Evolutionary conservation across 2,329 filamentous ascomycete genomes (phyloP), one percentile per base, ranked within the genome.

Genomic region (Corniculantispora saksenae): DNA sequence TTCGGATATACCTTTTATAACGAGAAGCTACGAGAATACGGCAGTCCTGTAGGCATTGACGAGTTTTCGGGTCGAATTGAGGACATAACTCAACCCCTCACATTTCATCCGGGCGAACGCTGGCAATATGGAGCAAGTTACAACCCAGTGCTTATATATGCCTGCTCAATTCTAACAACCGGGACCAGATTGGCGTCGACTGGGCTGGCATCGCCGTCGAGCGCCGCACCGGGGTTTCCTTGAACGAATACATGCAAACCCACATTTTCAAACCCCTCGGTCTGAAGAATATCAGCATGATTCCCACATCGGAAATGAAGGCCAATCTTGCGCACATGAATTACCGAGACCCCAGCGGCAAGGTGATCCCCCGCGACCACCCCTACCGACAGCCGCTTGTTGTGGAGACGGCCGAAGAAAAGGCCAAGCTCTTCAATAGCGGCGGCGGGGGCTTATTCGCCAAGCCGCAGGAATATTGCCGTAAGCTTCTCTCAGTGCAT

Each of bases 361-460:
- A 69, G 1, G 54, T 84, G 8, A 69, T 68, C 3, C 64, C 71
- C 0, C 70, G 80, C 50, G 83, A 89, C 59, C 87, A 90, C 68
- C 70, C 83, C 1, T 79, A 81, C 58, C 81, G 81, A 2, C 74
- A 75, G 3, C 77, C 85, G 1, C 66, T 77, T 0, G 71, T 88
- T 0, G 71, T 79, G n/a, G 79, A 75, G 55, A 72, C 51, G 6
- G 72, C 80, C 13, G 75, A 81, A 8, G 79, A 86, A 54, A 76
- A 78, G 57, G 75, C 76, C 4, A 56, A 66, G 0, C 65, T 84
- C 13, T 84, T 89, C 72, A 82, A 89, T 71, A 84, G 82, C 51
- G 89, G 86, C 6, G 89, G 89, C 5, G 87, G 81, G 3, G 89
- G 89, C 3, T 78, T 85, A 56, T 91, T 85, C 70, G 83, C 85